Percentiles rank a stretch among this genome's conserved stretches.
Conservation (phyloP, 129 eudicot genomes). For the Kitagawia praeruptora region DNA sequence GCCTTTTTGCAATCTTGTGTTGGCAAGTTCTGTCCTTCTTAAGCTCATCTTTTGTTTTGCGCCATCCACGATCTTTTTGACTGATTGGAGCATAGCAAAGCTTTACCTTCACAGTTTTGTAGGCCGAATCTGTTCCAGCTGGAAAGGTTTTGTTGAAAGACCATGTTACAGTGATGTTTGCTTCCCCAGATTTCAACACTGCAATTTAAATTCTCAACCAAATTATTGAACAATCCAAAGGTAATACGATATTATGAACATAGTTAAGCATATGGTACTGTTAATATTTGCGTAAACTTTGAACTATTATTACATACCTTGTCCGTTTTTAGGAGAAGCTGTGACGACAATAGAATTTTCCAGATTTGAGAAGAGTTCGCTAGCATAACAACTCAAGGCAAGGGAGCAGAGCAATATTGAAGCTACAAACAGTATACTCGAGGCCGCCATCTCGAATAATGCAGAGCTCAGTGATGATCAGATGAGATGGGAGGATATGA, state of each 20-base stretch:
- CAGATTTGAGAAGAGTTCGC: constrained; percentile 34
- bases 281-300: background rate
- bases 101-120: constrained; percentile 51
- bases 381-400: constrained; percentile 26
- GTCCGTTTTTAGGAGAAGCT: constrained; percentile 27
- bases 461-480: background rate
- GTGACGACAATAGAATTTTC: constrained; percentile 27
- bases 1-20: constrained; percentile 27
- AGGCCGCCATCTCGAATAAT: constrained; percentile 26
- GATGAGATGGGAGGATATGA: background rate
- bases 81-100: constrained; percentile 63
- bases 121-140: constrained; percentile 35
- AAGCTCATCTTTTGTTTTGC: constrained; percentile 40
- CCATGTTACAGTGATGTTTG: constrained; percentile 48
- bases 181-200: constrained; percentile 59
- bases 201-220: constrained; percentile 14
- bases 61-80: constrained; percentile 62
- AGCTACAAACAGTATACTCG: constrained; percentile 18
- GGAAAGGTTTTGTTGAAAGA: constrained; percentile 27
- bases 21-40: constrained; percentile 67
- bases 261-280: background rate
- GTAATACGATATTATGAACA: background rate
- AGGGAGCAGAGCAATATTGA: constrained; percentile 30
- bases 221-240: background rate
- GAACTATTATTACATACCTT: constrained; percentile 22